Conservation (phyloP, 169 alveolate species). For the Plasmodium billcollinsi region DNA sequence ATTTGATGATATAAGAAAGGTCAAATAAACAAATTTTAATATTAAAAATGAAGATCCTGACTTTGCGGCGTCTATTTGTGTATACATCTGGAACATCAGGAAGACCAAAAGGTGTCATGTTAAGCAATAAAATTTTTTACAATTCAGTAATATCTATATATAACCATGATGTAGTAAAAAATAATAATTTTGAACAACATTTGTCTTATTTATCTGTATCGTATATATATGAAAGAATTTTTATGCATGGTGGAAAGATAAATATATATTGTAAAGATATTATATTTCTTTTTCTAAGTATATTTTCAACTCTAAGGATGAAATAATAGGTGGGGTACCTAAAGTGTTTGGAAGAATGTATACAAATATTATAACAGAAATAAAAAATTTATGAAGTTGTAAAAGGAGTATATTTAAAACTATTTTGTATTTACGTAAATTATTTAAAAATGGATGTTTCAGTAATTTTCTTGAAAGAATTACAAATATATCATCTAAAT, state of each 20-base stretch:
- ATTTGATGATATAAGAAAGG: constrained; percentile 1
- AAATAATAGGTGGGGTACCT: constrained; percentile 48
- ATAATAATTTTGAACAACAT: constrained; percentile 50
- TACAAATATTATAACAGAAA: constrained; percentile 14
- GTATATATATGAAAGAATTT: constrained; percentile 94
- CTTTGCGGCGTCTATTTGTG: constrained; percentile 91
- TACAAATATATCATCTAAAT: constrained; percentile 23
- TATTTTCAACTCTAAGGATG: background rate
- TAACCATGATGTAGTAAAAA: background rate
- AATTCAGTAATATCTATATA: constrained; percentile 1
- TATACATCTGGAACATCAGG: constrained; percentile 99
- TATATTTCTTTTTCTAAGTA: constrained; percentile 1
- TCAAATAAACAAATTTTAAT: background rate
- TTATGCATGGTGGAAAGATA: constrained; percentile 12
- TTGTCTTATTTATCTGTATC: constrained; percentile 96
- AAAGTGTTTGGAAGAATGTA: constrained; percentile 39
- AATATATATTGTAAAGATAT: constrained; percentile 44
- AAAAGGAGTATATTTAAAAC: constrained; percentile 13
- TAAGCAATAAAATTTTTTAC: constrained; percentile 85
- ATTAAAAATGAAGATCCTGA: constrained; percentile 72
- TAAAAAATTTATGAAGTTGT: constrained; percentile 10
- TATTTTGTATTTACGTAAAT: constrained; percentile 2
- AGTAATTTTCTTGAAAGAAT: background rate
- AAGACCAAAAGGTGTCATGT: constrained; percentile 97
- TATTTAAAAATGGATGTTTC: background rate